Percentiles rank a stretch among this genome's conserved stretches.
Conservation (phyloP, 202 grass and related monocot species). For the Alloteropsis angusta region DNA sequence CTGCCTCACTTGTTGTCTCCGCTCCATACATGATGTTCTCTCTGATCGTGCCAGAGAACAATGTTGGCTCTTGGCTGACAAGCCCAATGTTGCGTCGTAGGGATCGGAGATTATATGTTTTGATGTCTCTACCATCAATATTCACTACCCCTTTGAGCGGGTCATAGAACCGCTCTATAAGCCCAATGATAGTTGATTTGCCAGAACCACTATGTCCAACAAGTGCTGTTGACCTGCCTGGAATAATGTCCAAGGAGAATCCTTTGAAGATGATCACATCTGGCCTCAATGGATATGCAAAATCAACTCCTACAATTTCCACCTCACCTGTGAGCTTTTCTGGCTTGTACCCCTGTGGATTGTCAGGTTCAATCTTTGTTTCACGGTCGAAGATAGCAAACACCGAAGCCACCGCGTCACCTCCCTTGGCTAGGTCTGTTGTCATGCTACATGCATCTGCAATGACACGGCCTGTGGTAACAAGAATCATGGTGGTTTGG, state of each 20-base stretch:
- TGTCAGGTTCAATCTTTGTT: constrained; percentile 58
- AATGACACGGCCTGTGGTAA: constrained; percentile 65
- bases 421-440: constrained; percentile 67
- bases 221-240: constrained; percentile 61
- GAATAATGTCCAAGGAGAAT: constrained; percentile 54
- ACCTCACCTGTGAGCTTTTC: constrained; percentile 24
- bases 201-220: constrained; percentile 78
- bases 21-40: constrained; percentile 62
- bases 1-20: constrained; percentile 37
- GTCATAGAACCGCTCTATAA: constrained; percentile 80
- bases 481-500: constrained; percentile 58
- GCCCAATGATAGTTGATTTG: constrained; percentile 74
- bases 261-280: constrained; percentile 49
- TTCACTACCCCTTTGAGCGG: constrained; percentile 44
- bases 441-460: constrained; percentile 72
- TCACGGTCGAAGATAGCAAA: constrained; percentile 52
- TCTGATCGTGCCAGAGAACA: constrained; percentile 53
- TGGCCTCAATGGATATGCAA: constrained; percentile 56
- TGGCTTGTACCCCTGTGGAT: constrained; percentile 30
- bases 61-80: constrained; percentile 71
- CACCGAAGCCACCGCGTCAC: constrained; percentile 44
- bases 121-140: constrained; percentile 68
- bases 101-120: constrained; percentile 45
- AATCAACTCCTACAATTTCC: constrained; percentile 8
- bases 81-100: constrained; percentile 51